phyloP scores from a whole-genome alignment of 148 eudicot genomes.

The Dysphania ambrosioides region DNA sequence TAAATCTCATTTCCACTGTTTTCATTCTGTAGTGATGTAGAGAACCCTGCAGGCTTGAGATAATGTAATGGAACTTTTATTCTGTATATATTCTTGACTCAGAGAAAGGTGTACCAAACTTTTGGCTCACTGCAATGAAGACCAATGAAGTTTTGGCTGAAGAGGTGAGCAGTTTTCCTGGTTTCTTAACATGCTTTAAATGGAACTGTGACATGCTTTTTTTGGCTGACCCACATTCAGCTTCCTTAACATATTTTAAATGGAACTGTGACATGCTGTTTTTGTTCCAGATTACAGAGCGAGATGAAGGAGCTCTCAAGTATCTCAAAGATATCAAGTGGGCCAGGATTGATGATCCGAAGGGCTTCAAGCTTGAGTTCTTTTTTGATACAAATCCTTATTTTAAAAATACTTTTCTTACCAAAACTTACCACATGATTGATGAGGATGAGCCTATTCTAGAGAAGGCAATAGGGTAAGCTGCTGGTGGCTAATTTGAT shows the following conservation, averaged over 20 bases:
- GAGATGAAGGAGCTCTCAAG: slow-evolving; percentile 86
- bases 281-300: slow-evolving; percentile 61
- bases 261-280: background rate
- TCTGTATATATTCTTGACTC: slow-evolving; percentile 18
- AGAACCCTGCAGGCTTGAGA: background rate
- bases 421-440: slow-evolving; percentile 68
- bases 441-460: slow-evolving; percentile 87
- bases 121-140: slow-evolving; percentile 89
- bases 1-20: background rate
- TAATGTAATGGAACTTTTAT: background rate
- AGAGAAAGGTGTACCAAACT: slow-evolving; percentile 89
- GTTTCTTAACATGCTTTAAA: too few relatives aligned
- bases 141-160: slow-evolving; percentile 81
- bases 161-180: slow-evolving; percentile 51
- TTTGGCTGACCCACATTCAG: too few relatives aligned
- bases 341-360: slow-evolving; percentile 64
- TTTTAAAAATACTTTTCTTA: slow-evolving; percentile 62
- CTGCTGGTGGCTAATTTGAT: background rate
- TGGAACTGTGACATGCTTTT: too few relatives aligned
- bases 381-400: slow-evolving; percentile 71
- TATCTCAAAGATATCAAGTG: slow-evolving; percentile 83
- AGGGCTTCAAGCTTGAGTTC: slow-evolving; percentile 91
- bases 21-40: background rate
- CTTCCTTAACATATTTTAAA: slow-evolving; percentile 6
- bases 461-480: slow-evolving; percentile 92